A percentile compares a stretch with the other conserved stretches of the same genome.
These are phyloP conservation scores for Plasmopara muralis DNA, from an alignment of 352 stramenopile genomes.

Conservation along the genomic window DNA sequence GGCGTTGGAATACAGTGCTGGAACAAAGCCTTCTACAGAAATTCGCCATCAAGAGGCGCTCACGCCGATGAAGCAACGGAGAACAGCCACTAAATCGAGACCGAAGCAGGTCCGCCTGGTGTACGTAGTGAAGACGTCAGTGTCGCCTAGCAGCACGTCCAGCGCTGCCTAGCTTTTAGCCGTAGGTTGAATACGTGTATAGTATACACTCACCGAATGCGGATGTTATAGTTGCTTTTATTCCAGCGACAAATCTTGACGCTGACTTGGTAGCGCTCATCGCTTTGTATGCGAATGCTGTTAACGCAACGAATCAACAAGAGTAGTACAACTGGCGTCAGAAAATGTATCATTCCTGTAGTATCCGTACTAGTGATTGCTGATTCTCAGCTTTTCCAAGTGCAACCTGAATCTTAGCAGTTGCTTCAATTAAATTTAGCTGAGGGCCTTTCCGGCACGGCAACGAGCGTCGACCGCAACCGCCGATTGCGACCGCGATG, in stretches of 20 bases:
- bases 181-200: constrained; percentile 11
- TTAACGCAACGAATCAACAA: no score
- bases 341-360: no score
- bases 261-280: neutral
- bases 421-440: no score
- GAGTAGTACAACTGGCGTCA: no score
- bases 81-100: constrained; percentile 3
- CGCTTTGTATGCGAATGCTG: no score
- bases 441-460: no score
- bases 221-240: constrained; percentile 15
- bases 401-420: no score
- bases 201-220: constrained; percentile 1
- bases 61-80: constrained; percentile 5
- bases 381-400: no score
- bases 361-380: no score
- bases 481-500: no score
- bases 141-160: constrained; percentile 9
- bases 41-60: constrained; percentile 1
- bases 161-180: constrained; percentile 15
- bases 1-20: neutral
- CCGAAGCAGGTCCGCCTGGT: constrained; percentile 22
- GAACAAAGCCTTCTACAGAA: constrained; percentile 1
- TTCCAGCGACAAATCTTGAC: constrained; percentile 1
- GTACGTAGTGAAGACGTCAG: constrained; percentile 34
- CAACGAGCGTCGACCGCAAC: no score